Base-by-base conservation (phyloP, 2,329 filamentous ascomycete genomes). In the Nakataea oryzae region DNA sequence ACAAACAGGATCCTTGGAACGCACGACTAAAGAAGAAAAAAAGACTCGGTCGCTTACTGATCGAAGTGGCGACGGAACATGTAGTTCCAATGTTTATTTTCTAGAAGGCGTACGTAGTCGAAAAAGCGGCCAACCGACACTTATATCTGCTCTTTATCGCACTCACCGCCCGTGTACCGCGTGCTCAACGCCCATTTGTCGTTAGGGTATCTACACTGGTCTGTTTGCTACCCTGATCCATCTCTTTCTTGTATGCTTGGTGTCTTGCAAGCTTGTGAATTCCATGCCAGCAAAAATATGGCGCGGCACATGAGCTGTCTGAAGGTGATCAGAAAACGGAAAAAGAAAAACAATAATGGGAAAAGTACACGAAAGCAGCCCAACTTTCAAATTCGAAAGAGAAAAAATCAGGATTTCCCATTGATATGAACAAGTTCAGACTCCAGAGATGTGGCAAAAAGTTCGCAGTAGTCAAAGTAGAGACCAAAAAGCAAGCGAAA, bases 291-390 rank as follows among this genome's bases (percentile, higher is more conserved):
- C n/a, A 62, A 54, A 62, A 60, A 34, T n/a, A 61, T 54, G 54
- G 54, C 54, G 17, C 24, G 24, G 28, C 29, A 57, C 54, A 61
- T 61, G 24, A 41, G 58, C 57, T 50, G 59, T 41, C 57, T 34
- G 30, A 12, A 58, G 54, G 62, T 41, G 24, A 24, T 50, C 41
- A 58, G 57, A 63, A 61, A 54, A 58, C 57, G 50, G 17, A 28
- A 57, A 47, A 34, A 47, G 56, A 55, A 47, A 61, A 61, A 54
- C 41, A 62, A 28, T 21, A 30, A 54, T 28, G 34, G 41, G 11
- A 34, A 63, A 59, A 54, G 41, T 50, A 50, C 41, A 50, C 6
- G 6, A 50, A 50, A 50, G 24, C 17, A 50, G 21, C 24, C 41
- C 41, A 50, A 50, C 41, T 50, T n/a, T n/a, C 21, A 50, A 50